phyloP scores from a whole-genome alignment of 192 early-diverging fungal species.

The Coemansia sp. region DNA sequence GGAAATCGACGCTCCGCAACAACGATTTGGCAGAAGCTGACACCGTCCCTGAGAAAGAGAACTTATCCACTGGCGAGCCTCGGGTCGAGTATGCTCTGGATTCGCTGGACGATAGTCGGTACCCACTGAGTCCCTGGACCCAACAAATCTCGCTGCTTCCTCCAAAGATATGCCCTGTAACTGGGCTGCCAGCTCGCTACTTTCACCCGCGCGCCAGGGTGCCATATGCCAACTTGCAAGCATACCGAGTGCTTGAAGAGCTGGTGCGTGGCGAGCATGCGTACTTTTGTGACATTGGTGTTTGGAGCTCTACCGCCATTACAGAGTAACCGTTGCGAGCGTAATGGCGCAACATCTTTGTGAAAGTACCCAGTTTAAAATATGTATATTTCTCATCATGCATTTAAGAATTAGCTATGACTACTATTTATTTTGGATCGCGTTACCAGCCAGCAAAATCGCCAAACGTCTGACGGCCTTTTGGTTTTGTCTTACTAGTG shows the following conservation, averaged over 20 bases:
- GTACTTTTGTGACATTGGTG: constrained; percentile 36
- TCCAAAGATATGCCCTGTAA: constrained; percentile 41
- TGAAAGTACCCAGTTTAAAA: not conserved
- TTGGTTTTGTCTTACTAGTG: constrained; percentile 4
- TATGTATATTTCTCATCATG: not conserved
- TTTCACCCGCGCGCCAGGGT: constrained; percentile 45
- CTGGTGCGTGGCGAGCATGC: constrained; percentile 44
- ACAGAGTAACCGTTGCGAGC: not conserved
- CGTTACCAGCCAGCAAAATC: constrained; percentile 43
- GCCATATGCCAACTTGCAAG: constrained; percentile 46
- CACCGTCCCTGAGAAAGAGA: not conserved
- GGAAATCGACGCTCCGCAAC: constrained; percentile 17
- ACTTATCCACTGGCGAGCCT: not conserved
- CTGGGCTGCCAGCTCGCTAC: constrained; percentile 45
- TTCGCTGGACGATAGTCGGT: constrained; percentile 27
- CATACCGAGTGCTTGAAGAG: constrained; percentile 46
- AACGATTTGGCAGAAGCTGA: not conserved
- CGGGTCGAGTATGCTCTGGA: constrained; percentile 29
- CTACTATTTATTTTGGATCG: not conserved
- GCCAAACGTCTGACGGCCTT: constrained; percentile 38
- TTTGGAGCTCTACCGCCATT: constrained; percentile 39
- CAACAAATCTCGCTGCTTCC: constrained; percentile 10
- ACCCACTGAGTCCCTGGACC: constrained; percentile 40
- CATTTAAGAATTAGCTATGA: not conserved
- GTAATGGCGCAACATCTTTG: not conserved